These are phyloP conservation scores for Stylonectria norvegica DNA, from an alignment of 2,329 filamentous ascomycete species.

Conservation along the genomic window DNA sequence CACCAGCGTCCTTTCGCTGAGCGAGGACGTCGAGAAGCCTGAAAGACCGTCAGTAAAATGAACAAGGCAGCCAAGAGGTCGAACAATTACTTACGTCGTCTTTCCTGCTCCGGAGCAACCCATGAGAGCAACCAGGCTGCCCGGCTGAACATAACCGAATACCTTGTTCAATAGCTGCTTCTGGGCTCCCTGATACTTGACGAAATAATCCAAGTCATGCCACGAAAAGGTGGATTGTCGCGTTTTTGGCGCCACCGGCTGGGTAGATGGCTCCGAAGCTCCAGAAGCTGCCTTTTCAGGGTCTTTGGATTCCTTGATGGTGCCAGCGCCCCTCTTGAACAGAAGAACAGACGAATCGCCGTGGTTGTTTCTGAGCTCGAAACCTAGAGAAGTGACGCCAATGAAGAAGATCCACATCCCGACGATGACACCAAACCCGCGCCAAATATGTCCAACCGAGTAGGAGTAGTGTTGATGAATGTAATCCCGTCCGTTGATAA, in stretches of 20 bases:
- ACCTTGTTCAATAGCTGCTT: slow-evolving; percentile 59
- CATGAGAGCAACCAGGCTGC: slow-evolving; percentile 75
- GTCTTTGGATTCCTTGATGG: slow-evolving; percentile 34
- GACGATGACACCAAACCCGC: slow-evolving; percentile 70
- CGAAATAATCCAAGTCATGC: slow-evolving; percentile 66
- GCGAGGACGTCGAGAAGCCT: slow-evolving; percentile 62
- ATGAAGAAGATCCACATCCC: slow-evolving; percentile 71
- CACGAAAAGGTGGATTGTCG: slow-evolving; percentile 67
- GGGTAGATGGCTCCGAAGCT: slow-evolving; percentile 1
- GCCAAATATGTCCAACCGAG: slow-evolving; percentile 55
- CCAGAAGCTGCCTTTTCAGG: slow-evolving; percentile 13
- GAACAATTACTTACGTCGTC: slow-evolving; percentile 50
- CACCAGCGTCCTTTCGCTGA: slow-evolving; percentile 60
- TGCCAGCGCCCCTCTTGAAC: slow-evolving; percentile 7
- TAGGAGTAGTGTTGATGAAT: slow-evolving; percentile 50
- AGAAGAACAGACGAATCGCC: slow-evolving; percentile 13
- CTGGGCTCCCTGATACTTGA: slow-evolving; percentile 59
- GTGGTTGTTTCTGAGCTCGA: slow-evolving; percentile 45
- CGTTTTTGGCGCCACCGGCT: slow-evolving; percentile 31
- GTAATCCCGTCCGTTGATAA: slow-evolving; percentile 52
- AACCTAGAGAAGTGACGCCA: slow-evolving; percentile 61
- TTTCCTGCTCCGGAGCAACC: slow-evolving; percentile 79
- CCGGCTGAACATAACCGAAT: slow-evolving; percentile 74
- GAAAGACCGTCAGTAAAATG: background rate
- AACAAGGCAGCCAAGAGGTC: background rate